Evolutionary conservation across 1,284 basidiomycete species (phyloP).

Genomic region (Lignosus rhinocerotis): DNA sequence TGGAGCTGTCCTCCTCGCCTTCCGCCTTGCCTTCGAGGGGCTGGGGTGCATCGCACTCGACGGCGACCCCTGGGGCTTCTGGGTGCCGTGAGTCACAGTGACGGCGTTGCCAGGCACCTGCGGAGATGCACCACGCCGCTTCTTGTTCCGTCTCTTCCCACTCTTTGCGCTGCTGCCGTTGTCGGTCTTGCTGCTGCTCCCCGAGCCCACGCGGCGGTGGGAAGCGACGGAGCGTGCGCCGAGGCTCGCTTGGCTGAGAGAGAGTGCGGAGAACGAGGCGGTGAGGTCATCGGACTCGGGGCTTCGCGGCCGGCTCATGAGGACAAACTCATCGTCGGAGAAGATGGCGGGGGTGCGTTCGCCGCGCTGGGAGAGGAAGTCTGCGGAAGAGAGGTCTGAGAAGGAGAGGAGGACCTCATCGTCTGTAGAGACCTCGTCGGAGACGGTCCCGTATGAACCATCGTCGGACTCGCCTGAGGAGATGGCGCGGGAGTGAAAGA

Average conservation of each 20-base stretch:
- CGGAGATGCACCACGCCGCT: conserved; percentile 8
- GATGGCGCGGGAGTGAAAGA: conserved; percentile 23
- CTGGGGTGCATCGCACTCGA: conserved; percentile 10
- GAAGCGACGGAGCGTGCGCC: not conserved
- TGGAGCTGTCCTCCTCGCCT: conserved; percentile 23
- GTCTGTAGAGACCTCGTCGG: conserved; percentile 34
- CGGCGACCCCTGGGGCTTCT: conserved; percentile 14
- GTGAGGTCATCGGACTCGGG: conserved; percentile 23
- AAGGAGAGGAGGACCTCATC: conserved; percentile 59
- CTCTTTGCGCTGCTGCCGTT: conserved; percentile 5
- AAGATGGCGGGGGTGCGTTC: conserved; percentile 27
- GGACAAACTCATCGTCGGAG: conserved; percentile 35
- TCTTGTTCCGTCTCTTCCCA: conserved; percentile 17
- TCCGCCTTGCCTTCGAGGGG: conserved; percentile 18
- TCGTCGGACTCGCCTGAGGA: conserved; percentile 25
- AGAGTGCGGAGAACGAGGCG: conserved; percentile 27
- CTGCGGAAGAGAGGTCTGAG: conserved; percentile 23
- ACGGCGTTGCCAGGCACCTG: conserved; percentile 10
- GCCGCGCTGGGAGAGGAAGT: conserved; percentile 21
- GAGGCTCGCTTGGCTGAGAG: conserved; percentile 16
- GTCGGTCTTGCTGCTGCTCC: conserved; percentile 2
- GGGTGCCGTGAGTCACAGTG: not conserved
- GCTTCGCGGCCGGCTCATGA: conserved; percentile 28
- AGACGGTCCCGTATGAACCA: conserved; percentile 28
- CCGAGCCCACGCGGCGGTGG: not conserved